phyloP scores from a whole-genome alignment of 345 rosid species.

The Heritiera littoralis region DNA sequence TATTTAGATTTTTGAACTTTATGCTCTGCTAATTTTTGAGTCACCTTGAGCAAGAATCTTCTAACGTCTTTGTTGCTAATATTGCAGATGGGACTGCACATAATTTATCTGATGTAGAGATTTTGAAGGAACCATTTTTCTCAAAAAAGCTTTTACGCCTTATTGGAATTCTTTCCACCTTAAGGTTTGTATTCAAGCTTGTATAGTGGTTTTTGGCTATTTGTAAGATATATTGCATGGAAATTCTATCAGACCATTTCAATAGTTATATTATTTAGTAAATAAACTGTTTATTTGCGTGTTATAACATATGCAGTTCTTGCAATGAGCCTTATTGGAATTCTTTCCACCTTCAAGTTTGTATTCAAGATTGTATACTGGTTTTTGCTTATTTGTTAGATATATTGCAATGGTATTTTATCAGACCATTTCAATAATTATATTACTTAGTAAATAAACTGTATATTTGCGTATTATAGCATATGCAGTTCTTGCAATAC shows the following conservation, averaged over 20 bases:
- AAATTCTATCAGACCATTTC: background rate
- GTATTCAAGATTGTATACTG: conserved; percentile 28
- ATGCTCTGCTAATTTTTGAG: conserved; percentile 10
- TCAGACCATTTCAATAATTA: background rate
- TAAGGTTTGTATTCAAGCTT: conserved; percentile 63
- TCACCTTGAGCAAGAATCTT: background rate
- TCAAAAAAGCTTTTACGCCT: conserved; percentile 73
- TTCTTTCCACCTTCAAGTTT: conserved; percentile 86
- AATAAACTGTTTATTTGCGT: background rate
- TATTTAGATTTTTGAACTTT: background rate
- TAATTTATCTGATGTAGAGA: conserved; percentile 50
- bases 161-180: conserved; percentile 69
- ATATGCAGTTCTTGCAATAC: background rate
- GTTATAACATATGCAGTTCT: background rate
- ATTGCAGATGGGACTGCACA: conserved; percentile 53
- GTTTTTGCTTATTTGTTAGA: background rate
- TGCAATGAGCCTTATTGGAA: conserved; percentile 46
- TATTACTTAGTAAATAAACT: too few relatives aligned
- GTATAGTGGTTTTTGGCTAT: background rate
- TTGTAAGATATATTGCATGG: conserved; percentile 7
- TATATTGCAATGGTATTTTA: background rate
- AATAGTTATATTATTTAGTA: background rate
- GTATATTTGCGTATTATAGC: background rate
- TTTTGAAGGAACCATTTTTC: conserved; percentile 77
- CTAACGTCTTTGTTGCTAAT: conserved; percentile 19